phyloP scores from a whole-genome alignment of 352 stramenopile species.

The Aphanomyces invadans region DNA sequence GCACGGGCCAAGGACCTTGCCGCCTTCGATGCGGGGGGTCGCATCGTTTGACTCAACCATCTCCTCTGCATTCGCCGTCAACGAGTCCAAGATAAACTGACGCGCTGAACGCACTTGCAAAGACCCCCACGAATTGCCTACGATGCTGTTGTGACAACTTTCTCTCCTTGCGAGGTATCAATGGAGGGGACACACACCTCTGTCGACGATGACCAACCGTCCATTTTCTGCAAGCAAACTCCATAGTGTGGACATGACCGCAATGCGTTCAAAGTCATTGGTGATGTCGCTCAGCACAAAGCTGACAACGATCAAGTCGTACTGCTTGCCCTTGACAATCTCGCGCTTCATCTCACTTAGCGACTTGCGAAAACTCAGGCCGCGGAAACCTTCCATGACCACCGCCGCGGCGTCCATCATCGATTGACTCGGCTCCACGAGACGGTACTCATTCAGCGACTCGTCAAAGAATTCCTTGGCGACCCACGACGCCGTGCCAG shows the following conservation, averaged over 20 bases:
- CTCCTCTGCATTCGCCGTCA: conserved; percentile 34
- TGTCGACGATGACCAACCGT: conserved; percentile 65
- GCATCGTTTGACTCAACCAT: conserved; percentile 28
- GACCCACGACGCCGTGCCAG: conserved; percentile 68
- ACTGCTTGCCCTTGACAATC: conserved; percentile 55
- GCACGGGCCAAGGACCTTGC: conserved; percentile 62
- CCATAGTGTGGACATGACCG: conserved; percentile 67
- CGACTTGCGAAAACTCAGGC: conserved; percentile 59
- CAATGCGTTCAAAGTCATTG: conserved; percentile 75
- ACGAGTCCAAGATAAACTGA: conserved; percentile 76
- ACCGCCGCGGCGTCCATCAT: conserved; percentile 75
- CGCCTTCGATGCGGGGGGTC: conserved; percentile 27
- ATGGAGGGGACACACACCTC: too few species aligned
- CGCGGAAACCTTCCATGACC: conserved; percentile 62
- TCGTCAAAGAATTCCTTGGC: conserved; percentile 61
- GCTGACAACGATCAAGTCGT: conserved; percentile 66
- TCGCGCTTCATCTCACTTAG: conserved; percentile 73
- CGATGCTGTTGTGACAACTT: too few species aligned
- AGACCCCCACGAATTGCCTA: conserved; percentile 71
- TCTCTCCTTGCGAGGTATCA: too few species aligned
- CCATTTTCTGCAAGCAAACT: conserved; percentile 69
- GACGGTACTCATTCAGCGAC: conserved; percentile 51
- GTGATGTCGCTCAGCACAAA: conserved; percentile 78
- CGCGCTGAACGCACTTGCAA: conserved; percentile 74
- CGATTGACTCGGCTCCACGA: conserved; percentile 79